Conservation (phyloP, 108 stramenopile species). For the Cyclostephanos tholiformis region DNA sequence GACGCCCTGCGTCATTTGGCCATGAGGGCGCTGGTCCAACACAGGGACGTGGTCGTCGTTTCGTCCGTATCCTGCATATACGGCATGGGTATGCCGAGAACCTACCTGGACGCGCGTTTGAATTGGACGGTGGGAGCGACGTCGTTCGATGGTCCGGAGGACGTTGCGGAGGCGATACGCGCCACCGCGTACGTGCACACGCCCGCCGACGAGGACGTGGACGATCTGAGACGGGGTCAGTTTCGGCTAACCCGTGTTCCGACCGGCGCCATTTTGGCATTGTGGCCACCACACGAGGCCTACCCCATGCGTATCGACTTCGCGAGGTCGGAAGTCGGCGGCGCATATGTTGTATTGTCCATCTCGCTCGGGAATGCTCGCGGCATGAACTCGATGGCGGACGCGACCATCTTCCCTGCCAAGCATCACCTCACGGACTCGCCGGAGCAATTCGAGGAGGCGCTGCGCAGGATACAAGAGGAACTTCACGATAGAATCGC, state of each 20-base stretch:
- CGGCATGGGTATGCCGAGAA: constrained; percentile 77
- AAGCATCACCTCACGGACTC: constrained; percentile 59
- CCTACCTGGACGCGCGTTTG: constrained; percentile 61
- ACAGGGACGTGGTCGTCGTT: constrained; percentile 75
- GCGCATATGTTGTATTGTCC: background rate
- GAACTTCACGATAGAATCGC: constrained; percentile 56
- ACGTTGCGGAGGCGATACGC: no score
- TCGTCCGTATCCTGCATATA: constrained; percentile 81
- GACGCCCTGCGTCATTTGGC: constrained; percentile 76
- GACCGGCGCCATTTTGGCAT: constrained; percentile 5
- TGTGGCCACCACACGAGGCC: constrained; percentile 63
- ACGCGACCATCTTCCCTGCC: constrained; percentile 67
- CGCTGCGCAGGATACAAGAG: constrained; percentile 50
- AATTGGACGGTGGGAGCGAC: constrained; percentile 37
- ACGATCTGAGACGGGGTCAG: constrained; percentile 38
- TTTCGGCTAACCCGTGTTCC: constrained; percentile 26
- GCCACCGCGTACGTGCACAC: no score
- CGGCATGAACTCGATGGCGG: constrained; percentile 22
- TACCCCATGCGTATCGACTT: constrained; percentile 47
- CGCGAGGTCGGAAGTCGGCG: background rate
- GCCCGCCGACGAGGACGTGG: constrained; percentile 10
- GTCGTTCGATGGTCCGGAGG: background rate
- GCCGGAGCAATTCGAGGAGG: constrained; percentile 53
- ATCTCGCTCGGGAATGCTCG: constrained; percentile 17
- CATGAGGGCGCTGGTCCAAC: constrained; percentile 64